Percentiles rank a stretch among this genome's conserved stretches.
Conservation (phyloP, 495 filamentous ascomycete genomes). For the Lindgomyces ingoldianus region DNA sequence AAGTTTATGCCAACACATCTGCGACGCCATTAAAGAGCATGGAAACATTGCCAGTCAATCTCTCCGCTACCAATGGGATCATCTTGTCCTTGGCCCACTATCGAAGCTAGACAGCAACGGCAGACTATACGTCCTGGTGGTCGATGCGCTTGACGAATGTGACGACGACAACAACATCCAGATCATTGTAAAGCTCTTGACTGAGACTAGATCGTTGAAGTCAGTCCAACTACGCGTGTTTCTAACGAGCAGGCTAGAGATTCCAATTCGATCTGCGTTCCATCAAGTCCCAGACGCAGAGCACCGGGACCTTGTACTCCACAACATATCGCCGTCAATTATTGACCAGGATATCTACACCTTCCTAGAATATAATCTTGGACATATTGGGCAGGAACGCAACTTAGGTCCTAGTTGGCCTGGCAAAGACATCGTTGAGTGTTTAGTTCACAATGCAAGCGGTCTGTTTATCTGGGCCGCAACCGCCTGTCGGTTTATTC, state of each 20-base stretch:
- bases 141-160: slow-evolving; percentile 47
- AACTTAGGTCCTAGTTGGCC: slow-evolving; percentile 45
- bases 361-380: slow-evolving; percentile 39
- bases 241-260: slow-evolving; percentile 46
- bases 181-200: slow-evolving; percentile 39
- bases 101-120: not conserved
- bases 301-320: slow-evolving; percentile 38
- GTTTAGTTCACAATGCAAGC: slow-evolving; percentile 45
- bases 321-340: slow-evolving; percentile 39
- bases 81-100: slow-evolving; percentile 12
- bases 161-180: slow-evolving; percentile 35
- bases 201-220: slow-evolving; percentile 28
- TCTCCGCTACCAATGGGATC: slow-evolving; percentile 12
- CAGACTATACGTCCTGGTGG: slow-evolving; percentile 31
- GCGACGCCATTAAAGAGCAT: slow-evolving; percentile 14
- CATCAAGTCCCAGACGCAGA: slow-evolving; percentile 8
- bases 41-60: slow-evolving; percentile 9
- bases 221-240: slow-evolving; percentile 39
- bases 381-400: not conserved
- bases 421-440: slow-evolving; percentile 34
- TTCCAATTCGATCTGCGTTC: slow-evolving; percentile 38
- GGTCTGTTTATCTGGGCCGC: slow-evolving; percentile 42
- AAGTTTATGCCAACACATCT: not conserved
- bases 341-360: slow-evolving; percentile 44
- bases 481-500: slow-evolving; percentile 34